Evolutionary conservation across 345 rosid genomes (phyloP).

Genomic region (Pistacia atlantica): DNA sequence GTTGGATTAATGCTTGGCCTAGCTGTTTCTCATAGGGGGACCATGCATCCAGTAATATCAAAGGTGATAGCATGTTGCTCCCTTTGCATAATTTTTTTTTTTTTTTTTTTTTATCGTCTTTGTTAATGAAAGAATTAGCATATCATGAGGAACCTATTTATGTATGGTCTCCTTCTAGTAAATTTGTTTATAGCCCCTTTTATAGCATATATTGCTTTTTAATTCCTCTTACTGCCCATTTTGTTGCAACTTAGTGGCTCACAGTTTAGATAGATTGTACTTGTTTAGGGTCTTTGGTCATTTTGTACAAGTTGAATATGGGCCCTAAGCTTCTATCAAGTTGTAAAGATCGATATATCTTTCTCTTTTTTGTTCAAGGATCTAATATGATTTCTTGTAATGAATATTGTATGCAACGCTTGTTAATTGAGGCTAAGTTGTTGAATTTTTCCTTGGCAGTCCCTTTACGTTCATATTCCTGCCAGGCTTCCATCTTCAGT

Average conservation of each 20-base stretch:
- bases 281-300: background rate
- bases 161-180: background rate
- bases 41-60: constrained; percentile 90
- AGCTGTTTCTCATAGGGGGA: constrained; percentile 90
- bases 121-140: constrained; percentile 2
- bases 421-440: constrained; percentile 20
- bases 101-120: background rate
- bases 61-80: constrained; percentile 49
- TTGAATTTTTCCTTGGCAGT: constrained; percentile 48
- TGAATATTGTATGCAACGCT: constrained; percentile 1
- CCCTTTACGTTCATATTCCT: constrained; percentile 87
- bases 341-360: background rate
- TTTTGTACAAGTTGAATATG: background rate
- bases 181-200: background rate
- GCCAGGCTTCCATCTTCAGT: constrained; percentile 77
- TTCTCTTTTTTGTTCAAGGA: constrained; percentile 1
- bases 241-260: background rate
- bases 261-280: constrained; percentile 6
- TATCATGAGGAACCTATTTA: background rate
- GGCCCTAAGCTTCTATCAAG: background rate
- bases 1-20: constrained; percentile 96
- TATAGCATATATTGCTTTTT: background rate
- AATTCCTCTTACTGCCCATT: background rate
- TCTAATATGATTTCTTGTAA: background rate
- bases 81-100: background rate